Evolutionary conservation across 495 filamentous ascomycete genomes (phyloP), one percentile per base, ranked within the genome.

Genomic region (Lindgomyces ingoldianus): DNA sequence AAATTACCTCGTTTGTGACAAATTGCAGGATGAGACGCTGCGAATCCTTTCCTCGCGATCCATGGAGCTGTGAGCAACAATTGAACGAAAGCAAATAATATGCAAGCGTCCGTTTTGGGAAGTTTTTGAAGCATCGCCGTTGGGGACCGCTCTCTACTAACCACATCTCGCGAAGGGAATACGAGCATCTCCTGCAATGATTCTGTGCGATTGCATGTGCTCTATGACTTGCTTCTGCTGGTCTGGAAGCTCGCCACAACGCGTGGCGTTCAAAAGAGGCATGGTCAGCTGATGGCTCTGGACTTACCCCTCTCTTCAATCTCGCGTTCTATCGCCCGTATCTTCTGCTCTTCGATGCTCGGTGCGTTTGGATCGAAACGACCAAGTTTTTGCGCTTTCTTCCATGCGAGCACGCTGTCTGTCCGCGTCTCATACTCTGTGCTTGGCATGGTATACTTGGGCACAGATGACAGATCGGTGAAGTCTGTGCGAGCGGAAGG

Each of bases 331-430:
- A 89, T 81, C 26, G 84, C 86, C 48, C 79, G 78, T 41, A 89
- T 81, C 73, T 90, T 91, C 60, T 87, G 83, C 57, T 85, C 81
- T 68, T 91, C 85, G 22, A 74, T 60, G 51, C 45, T 69, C 19
- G 89, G 86, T 4, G 92, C 90, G 68, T 84, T 82, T 2, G 94
- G 94, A 73, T 97, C 92, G 76, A 98, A 98, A 27, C 94, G 91
- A 39, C 94, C 94, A 22, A 98, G 83, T 70, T 96, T 91, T 69
- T 96, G 86, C 21, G 85, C 81, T 76, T 89, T 90, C 79, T 98
- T 98, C 90, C 91, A 97, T 10, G 91, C 89, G 42, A 96, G 82
- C 16, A 98, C 94, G 24, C 88, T 92, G 77, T 96, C 89, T 25
- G 85, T 78, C 58, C 90, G 90, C 57, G 84, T 83, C 70, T 90